Conservation (phyloP, 176 grass and related monocot species). For the Cymbopogon citratus region DNA sequence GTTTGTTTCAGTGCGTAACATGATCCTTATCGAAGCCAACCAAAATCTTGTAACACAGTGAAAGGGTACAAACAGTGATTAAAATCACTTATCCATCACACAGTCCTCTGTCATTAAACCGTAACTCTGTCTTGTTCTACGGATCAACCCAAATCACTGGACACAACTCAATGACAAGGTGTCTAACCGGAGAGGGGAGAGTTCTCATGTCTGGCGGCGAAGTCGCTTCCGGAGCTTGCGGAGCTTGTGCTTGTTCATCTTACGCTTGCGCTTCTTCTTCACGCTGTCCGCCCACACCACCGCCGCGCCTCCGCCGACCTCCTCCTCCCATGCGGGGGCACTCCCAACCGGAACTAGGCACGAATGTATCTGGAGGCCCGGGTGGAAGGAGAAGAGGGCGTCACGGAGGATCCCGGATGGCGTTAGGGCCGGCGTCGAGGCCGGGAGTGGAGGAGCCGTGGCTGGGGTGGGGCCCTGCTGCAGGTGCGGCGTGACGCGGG, state of each 20-base stretch:
- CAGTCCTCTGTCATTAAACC: neutral
- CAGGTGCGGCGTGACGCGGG: constrained; percentile 7
- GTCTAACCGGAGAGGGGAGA: neutral
- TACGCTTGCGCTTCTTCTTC: constrained; percentile 98
- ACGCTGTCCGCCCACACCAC: constrained; percentile 93
- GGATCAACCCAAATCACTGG: neutral
- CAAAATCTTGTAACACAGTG: neutral
- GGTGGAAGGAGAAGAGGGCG: constrained; percentile 38
- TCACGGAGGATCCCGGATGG: constrained; percentile 27
- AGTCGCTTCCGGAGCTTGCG: constrained; percentile 79
- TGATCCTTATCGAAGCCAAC: neutral
- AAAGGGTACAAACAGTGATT: neutral
- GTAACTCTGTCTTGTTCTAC: neutral
- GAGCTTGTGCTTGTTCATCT: constrained; percentile 99
- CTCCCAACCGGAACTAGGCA: constrained; percentile 21
- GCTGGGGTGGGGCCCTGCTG: neutral
- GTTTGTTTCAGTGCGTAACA: neutral
- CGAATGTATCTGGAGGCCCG: constrained; percentile 26
- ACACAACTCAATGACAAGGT: neutral
- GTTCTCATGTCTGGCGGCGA: constrained; percentile 59
- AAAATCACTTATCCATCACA: neutral
- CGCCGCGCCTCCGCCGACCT: neutral
- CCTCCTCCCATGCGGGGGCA: constrained; percentile 8
- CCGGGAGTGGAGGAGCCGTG: neutral
- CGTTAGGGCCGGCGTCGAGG: neutral